Base-by-base conservation (phyloP, 2,329 filamentous ascomycete species). In the Phialophora verrucosa region DNA sequence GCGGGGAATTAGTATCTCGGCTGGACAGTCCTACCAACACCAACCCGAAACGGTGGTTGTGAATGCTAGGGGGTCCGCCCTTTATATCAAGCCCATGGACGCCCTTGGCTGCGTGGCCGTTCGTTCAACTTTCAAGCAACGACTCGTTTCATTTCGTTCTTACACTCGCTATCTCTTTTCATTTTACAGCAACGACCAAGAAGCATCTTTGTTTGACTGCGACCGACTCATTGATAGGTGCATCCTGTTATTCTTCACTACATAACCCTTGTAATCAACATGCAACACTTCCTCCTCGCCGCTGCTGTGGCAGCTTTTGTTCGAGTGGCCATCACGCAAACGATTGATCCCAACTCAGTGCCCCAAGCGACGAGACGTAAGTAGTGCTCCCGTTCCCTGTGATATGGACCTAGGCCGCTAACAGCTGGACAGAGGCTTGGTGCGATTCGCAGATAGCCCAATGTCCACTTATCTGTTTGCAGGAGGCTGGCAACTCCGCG, bases 401-500 rank as follows among this genome's bases (percentile, higher is more conserved):
- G 12, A 14, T 4, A n/a, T 29, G n/a, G 27, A 20, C 14, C 44
- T 17, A 20, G 31, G 1, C 10, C n/a, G 51, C 60, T 62, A 32
- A 62, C 25, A 27, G 12, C 44, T 3, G 12, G 47, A 53, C 69
- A 82, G 79, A 75, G 10, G 70, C 76, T 64, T 83, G 81, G 81
- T 83, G 81, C 69, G 63, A 71, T 47, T 73, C 76, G 44, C 81
- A 83, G 67, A 75, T 74, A 27, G 74, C 77, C 4, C 72, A 78
- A 14, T 83, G 81, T 62, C 81, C 80, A 5, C 75, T 83, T 50
- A 75, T 83, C 59, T 83, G 81, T 65, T 72, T 79, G 44, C 80
- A 83, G 66, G 65, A 79, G 23, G 72, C 74, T 17, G 77, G 75
- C 54, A 74, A 78, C 25, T 74, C 76, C 1, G 75, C 75, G 1